Evolutionary conservation across 441 rosid genomes (phyloP).

Genomic region (Flueggea neowawraea): DNA sequence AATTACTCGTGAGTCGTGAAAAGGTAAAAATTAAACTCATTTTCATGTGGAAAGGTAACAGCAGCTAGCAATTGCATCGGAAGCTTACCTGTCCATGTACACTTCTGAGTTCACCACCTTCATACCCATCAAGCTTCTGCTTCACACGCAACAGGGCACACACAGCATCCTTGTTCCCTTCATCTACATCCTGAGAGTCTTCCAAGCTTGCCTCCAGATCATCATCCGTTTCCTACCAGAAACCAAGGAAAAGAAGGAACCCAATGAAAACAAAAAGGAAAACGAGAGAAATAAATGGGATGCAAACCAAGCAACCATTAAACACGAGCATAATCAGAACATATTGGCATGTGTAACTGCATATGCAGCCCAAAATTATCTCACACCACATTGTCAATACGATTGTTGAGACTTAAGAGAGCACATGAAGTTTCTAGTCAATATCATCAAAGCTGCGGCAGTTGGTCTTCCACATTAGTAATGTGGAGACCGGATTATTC

Average conservation of each 20-base stretch:
- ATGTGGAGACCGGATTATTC: too few species aligned
- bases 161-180: slow-evolving; percentile 95
- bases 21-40: slow-evolving; percentile 6
- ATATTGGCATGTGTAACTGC: too few species aligned
- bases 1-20: too few species aligned
- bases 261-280: not conserved
- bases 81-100: slow-evolving; percentile 83
- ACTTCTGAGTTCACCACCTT: slow-evolving; percentile 97
- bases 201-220: slow-evolving; percentile 69
- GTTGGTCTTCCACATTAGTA: too few species aligned
- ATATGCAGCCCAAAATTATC: too few species aligned
- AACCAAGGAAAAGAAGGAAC: not conserved
- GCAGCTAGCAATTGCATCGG: not conserved
- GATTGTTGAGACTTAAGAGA: too few species aligned
- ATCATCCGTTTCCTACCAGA: slow-evolving; percentile 64
- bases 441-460: too few species aligned
- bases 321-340: too few species aligned
- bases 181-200: slow-evolving; percentile 63
- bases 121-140: slow-evolving; percentile 98
- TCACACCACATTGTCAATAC: too few species aligned
- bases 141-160: slow-evolving; percentile 96
- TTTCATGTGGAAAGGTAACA: not conserved
- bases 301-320: too few species aligned
- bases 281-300: not conserved
- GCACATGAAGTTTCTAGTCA: too few species aligned